These are phyloP conservation scores for Plasmodium knowlesi DNA, from an alignment of 169 alveolate species.

Conservation along the genomic window DNA sequence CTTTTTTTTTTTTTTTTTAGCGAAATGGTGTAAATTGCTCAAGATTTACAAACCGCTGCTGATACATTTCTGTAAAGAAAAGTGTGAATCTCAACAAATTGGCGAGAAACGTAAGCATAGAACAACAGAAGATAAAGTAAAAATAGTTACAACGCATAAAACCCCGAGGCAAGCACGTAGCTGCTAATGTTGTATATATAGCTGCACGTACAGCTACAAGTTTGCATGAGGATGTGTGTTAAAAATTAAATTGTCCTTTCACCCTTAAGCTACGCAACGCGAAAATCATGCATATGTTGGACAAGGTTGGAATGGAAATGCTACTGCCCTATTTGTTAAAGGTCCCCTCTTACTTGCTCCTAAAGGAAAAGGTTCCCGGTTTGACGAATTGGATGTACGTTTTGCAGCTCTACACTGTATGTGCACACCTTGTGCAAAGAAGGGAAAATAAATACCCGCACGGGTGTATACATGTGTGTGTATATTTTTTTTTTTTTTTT, in stretches of 20 bases:
- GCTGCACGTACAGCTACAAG: not conserved
- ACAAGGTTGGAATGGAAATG: not conserved
- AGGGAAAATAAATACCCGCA: not conserved
- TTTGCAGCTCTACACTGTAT: not conserved
- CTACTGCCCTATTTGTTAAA: not conserved
- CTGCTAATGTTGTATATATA: not conserved
- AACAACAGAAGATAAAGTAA: not conserved
- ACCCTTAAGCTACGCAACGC: not conserved
- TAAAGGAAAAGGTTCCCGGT: not conserved
- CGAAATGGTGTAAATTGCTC: conserved; percentile 8
- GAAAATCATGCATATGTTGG: not conserved
- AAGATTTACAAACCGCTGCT: not conserved
- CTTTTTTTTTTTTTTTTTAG: conserved; percentile 37
- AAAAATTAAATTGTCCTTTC: not conserved
- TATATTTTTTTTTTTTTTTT: not conserved
- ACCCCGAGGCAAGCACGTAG: not conserved
- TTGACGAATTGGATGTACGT: not conserved
- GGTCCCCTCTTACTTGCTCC: not conserved
- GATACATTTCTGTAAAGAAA: not conserved
- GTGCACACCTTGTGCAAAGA: conserved; percentile 54
- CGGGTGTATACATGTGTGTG: not conserved
- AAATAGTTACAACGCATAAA: not conserved
- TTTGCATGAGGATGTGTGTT: not conserved
- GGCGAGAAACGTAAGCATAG: not conserved
- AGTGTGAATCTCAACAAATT: conserved; percentile 3